Conservation (phyloP, 257 asterid species). For the Cordia subcordata region DNA sequence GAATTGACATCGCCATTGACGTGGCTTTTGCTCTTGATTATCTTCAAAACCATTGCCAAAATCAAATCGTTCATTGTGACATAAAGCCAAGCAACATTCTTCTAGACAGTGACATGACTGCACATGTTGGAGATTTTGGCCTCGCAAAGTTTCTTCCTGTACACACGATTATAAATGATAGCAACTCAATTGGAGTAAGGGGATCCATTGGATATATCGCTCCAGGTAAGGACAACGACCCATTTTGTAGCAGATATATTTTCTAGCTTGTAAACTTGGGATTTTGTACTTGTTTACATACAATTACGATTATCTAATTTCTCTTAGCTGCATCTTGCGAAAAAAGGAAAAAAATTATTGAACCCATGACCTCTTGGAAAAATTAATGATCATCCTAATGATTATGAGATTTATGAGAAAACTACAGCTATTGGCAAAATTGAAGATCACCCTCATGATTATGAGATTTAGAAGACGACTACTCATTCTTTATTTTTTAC, state of each 20-base stretch:
- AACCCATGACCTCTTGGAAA: no score
- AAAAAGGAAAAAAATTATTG: no score
- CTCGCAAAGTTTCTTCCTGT: constrained; percentile 12
- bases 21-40: constrained; percentile 16
- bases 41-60: constrained; percentile 12
- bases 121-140: constrained; percentile 21
- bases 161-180: not conserved
- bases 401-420: no score
- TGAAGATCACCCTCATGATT: no score
- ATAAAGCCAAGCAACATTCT: constrained; percentile 20
- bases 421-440: no score
- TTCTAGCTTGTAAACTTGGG: no score
- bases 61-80: constrained; percentile 17
- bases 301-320: no score
- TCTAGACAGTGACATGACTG: constrained; percentile 12
- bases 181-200: constrained; percentile 11
- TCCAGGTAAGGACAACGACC: constrained; percentile 10
- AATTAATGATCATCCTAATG: no score
- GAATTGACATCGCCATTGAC: constrained; percentile 5
- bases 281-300: no score
- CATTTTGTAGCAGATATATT: no score
- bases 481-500: not conserved
- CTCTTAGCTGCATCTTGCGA: not conserved
- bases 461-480: no score
- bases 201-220: constrained; percentile 23